Percentiles rank a stretch among this genome's conserved stretches.
phyloP scores from a whole-genome alignment of 768 basidiomycete genomes.

The Tricholoma bakamatsutake region DNA sequence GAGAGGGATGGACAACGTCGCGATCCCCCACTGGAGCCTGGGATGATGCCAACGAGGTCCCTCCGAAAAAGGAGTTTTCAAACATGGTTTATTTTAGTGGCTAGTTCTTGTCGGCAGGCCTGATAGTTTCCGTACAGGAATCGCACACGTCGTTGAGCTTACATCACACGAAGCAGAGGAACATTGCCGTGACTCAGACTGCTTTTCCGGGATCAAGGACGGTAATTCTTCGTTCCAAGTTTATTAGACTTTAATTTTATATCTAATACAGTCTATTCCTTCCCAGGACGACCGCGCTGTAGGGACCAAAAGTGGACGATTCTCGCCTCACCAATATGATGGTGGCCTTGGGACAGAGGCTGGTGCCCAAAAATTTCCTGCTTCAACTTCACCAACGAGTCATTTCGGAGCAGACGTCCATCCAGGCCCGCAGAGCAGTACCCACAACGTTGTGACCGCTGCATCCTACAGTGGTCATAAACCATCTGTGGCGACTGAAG shows the following conservation, averaged over 20 bases:
- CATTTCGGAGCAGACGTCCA: conserved; percentile 25
- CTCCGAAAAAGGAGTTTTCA: conserved; percentile 44
- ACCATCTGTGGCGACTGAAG: conserved; percentile 40
- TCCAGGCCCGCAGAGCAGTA: conserved; percentile 12
- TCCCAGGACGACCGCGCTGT: conserved; percentile 41
- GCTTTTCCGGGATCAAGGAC: conserved; percentile 35
- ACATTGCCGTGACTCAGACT: conserved; percentile 31
- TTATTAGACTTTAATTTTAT: conserved; percentile 2
- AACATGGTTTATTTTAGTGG: conserved; percentile 30
- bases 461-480: conserved; percentile 20
- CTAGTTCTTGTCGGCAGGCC: conserved; percentile 9
- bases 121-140: conserved; percentile 31
- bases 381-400: conserved; percentile 41
- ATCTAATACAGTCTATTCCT: conserved; percentile 15
- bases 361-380: conserved; percentile 33
- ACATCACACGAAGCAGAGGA: conserved; percentile 43
- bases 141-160: conserved; percentile 35
- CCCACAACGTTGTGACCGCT: neutral
- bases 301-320: conserved; percentile 39
- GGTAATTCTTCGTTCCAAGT: conserved; percentile 25
- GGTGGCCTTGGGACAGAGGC: conserved; percentile 36
- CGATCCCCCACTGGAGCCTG: conserved; percentile 51
- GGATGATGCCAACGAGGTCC: conserved; percentile 49
- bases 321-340: conserved; percentile 53
- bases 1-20: conserved; percentile 46